phyloP scores from a whole-genome alignment of 805 yeast genomes.

The Debaryomyces hansenii region DNA sequence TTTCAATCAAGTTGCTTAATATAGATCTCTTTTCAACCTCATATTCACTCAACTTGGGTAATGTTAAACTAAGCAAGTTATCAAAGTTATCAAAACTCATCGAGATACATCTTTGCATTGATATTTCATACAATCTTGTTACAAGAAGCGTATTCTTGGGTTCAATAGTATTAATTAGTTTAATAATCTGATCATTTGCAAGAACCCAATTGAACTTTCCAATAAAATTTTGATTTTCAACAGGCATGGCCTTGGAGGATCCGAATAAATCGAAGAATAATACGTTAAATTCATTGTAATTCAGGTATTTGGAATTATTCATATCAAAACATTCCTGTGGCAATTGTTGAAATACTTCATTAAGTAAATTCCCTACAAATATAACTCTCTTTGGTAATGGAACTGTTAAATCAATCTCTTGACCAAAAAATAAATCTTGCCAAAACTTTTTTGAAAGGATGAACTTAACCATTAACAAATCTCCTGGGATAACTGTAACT shows the following conservation, averaged over 20 bases:
- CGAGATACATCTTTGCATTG: neutral
- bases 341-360: conserved; percentile 36
- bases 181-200: conserved; percentile 17
- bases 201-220: conserved; percentile 26
- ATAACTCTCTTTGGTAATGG: neutral
- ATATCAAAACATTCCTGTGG: conserved; percentile 5
- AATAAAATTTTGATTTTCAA: conserved; percentile 15
- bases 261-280: conserved; percentile 9
- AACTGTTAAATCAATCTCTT: neutral
- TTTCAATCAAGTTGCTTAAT: conserved; percentile 9
- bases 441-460: conserved; percentile 27
- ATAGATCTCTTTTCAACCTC: conserved; percentile 1
- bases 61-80: neutral
- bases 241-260: neutral
- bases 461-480: conserved; percentile 13
- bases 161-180: conserved; percentile 6
- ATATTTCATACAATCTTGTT: neutral
- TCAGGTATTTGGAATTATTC: neutral
- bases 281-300: conserved; percentile 9
- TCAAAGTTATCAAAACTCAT: neutral
- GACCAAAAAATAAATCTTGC: conserved; percentile 16
- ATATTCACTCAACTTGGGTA: neutral
- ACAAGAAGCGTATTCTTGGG: neutral
- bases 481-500: conserved; percentile 4
- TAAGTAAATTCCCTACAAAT: conserved; percentile 29